phyloP scores from a whole-genome alignment of 306 rosid species.

The Herpetospermum pedunculosum region DNA sequence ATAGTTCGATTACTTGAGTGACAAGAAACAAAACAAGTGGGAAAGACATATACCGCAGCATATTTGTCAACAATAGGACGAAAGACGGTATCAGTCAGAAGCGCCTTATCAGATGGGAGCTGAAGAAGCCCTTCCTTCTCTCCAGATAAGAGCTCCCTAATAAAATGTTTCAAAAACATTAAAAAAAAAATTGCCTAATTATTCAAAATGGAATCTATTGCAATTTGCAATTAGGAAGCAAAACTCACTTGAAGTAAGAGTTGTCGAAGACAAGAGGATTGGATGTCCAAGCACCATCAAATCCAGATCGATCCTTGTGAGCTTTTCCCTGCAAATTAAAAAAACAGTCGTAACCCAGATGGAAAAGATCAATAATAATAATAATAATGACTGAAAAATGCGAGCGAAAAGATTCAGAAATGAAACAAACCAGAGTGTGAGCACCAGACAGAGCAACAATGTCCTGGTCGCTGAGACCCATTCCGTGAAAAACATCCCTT shows the following conservation, averaged over 20 bases:
- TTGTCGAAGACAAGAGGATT: constrained; percentile 50
- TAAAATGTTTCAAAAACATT: not conserved
- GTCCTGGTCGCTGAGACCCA: constrained; percentile 57
- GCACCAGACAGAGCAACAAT: constrained; percentile 59
- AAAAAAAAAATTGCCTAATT: not conserved
- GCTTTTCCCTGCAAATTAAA: constrained; percentile 32
- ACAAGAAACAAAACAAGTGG: not conserved
- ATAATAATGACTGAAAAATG: not conserved
- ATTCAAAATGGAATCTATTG: not conserved
- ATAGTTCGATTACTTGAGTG: not conserved
- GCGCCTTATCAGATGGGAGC: constrained; percentile 52
- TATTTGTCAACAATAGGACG: constrained; percentile 49
- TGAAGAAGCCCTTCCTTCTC: constrained; percentile 34
- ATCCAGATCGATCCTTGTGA: constrained; percentile 63
- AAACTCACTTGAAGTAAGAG: constrained; percentile 46
- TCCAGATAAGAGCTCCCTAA: constrained; percentile 28
- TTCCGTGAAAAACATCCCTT: constrained; percentile 49
- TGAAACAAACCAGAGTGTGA: constrained; percentile 49
- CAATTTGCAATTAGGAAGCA: not conserved
- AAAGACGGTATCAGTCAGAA: constrained; percentile 41
- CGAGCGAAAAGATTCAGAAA: not conserved
- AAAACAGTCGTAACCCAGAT: not conserved
- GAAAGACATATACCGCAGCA: constrained; percentile 23
- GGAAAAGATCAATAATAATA: not conserved
- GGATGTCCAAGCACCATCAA: constrained; percentile 55